Evolutionary conservation across 192 early-diverging fungal genomes (phyloP).

Genomic region (Coemansia reversa): DNA sequence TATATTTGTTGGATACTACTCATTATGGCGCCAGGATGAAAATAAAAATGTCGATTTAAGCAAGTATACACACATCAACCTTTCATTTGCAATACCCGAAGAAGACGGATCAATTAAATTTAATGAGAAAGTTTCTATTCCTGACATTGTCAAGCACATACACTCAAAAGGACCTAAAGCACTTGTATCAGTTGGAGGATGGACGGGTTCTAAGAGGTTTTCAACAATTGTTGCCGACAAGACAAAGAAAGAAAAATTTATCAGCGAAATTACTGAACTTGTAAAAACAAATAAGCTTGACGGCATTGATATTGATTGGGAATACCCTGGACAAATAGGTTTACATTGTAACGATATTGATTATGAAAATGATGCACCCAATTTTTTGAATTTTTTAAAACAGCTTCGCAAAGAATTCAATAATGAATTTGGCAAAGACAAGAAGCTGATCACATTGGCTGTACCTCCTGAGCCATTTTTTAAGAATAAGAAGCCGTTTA

Average conservation of each 20-base stretch:
- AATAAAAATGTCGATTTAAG: conserved; percentile 28
- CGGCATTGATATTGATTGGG: conserved; percentile 73
- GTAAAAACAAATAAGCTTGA: conserved; percentile 56
- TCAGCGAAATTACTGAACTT: conserved; percentile 49
- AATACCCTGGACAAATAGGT: conserved; percentile 62
- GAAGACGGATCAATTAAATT: conserved; percentile 34
- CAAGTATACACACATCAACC: conserved; percentile 67
- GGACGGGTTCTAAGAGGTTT: conserved; percentile 58
- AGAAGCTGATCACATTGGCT: conserved; percentile 67
- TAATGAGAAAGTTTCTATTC: conserved; percentile 16
- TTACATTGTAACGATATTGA: conserved; percentile 49
- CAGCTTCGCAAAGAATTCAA: conserved; percentile 52
- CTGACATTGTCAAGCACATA: conserved; percentile 38
- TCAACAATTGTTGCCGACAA: conserved; percentile 20
- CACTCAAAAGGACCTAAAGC: conserved; percentile 58
- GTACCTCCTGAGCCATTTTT: conserved; percentile 61
- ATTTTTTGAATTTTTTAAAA: conserved; percentile 62
- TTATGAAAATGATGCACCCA: conserved; percentile 59
- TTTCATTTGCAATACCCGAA: conserved; percentile 58
- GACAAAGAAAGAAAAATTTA: conserved; percentile 34
- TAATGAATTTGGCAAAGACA: conserved; percentile 18
- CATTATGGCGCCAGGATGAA: conserved; percentile 19
- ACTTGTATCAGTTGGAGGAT: conserved; percentile 64
- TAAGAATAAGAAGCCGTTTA: conserved; percentile 11
- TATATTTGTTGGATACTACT: conserved; percentile 31